Base-by-base conservation (phyloP, 2,329 filamentous ascomycete species). In the Aspergillus awamori region DNA sequence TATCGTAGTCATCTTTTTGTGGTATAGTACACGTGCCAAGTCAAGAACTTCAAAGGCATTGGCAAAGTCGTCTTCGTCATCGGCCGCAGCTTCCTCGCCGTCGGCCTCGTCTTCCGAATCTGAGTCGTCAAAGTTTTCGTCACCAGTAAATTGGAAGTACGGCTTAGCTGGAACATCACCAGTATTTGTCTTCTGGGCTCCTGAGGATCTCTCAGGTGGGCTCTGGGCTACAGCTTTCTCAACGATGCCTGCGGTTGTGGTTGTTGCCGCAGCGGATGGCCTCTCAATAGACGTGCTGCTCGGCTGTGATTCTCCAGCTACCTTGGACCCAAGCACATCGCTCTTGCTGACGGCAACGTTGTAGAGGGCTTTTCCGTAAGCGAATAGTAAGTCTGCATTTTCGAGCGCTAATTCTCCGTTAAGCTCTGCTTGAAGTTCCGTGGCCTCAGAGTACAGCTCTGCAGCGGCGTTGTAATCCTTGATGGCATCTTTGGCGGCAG, bases 331-430 rank as follows among this genome's bases (percentile, higher is more conserved):
- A 38, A 99, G 83, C 24, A 99, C 93, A 73, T 98, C 93, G 74
- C 93, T 97, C 78, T 96, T 97, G 76, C 87, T 89, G 75, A 98
- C 91, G 30, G 93, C 95, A 62, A 98, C 90, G 76, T 93, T 93
- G 83, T 96, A 98, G 20, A 99, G 82, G 59, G 92, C 92, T 74
- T 94, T 91, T 13, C 95, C 95, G 78, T 99, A 99, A 65, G 93
- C 86, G 77, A 96, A 99, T 20, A 98, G 86, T 51, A 99, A 86
- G 74, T 98, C 94, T 54, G 93, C 94, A 70, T 99, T 99, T 60
- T 92, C 89, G 4, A 91, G 87, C 15, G 88, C 88, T 84, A 96
- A 91, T 79, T 98, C 95, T 76, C 94, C 95, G 76, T 97, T 95
- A 75, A 97, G 83, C 75, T 92, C 87, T 60, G 91, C 92, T 79